These are phyloP conservation scores for Candida jianshihensis DNA, from an alignment of 805 yeast species.

Conservation along the genomic window DNA sequence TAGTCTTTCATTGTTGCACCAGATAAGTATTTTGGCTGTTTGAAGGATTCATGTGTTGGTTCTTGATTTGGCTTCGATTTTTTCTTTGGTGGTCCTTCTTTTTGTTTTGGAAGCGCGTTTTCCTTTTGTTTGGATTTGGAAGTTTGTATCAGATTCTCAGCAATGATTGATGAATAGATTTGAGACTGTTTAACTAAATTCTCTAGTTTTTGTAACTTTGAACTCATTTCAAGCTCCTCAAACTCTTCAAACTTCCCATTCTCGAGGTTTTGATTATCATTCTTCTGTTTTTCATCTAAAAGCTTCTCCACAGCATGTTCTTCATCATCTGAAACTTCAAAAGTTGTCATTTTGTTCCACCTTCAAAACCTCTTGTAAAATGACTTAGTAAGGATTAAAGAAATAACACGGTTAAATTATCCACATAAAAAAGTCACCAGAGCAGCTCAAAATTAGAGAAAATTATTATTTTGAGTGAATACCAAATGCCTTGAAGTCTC, in stretches of 20 bases:
- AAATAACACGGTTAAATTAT: no score
- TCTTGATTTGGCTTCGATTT: conserved; percentile 9
- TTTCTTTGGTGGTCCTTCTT: conserved; percentile 18
- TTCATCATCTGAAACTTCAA: no score
- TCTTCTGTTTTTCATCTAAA: conserved; percentile 7
- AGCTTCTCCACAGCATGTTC: conserved; percentile 14
- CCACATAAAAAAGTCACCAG: no score
- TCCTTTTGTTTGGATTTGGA: conserved; percentile 29
- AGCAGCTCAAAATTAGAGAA: no score
- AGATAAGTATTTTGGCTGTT: conserved; percentile 49
- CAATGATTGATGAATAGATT: conserved; percentile 77
- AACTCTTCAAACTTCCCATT: conserved; percentile 16
- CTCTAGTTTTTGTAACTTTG: conserved; percentile 59
- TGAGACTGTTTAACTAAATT: conserved; percentile 82
- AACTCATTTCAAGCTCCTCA: conserved; percentile 40
- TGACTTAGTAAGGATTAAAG: no score
- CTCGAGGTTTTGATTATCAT: conserved; percentile 2
- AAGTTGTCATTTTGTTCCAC: no score
- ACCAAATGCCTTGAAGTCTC: no score
- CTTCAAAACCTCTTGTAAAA: no score
- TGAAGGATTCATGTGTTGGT: conserved; percentile 10
- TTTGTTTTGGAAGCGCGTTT: conserved; percentile 11
- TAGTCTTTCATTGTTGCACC: conserved; percentile 70
- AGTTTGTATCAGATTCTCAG: conserved; percentile 63
- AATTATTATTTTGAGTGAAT: no score